Base-by-base conservation (phyloP, 2,329 filamentous ascomycete genomes). In the Colletotrichum lindemuthianum region DNA sequence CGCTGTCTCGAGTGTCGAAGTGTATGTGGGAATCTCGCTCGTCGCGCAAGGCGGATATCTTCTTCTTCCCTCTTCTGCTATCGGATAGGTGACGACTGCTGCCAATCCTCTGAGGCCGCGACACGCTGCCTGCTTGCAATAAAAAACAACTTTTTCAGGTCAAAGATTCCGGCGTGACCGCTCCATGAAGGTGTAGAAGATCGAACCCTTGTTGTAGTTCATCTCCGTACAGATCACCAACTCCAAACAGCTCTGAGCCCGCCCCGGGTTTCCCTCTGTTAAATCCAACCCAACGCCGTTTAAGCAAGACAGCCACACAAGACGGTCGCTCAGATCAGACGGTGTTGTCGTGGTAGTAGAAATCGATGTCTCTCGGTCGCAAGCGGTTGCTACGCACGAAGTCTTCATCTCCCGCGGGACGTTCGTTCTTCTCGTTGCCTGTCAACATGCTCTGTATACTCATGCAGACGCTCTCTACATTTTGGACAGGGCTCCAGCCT, bases 381-480 rank as follows among this genome's bases (percentile, higher is more conserved):
- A 89, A 86, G 33, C 87, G 88, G 74, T 97, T 97, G 66, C 87
- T 88, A 59, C 87, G 84, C 33, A 97, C 93, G 73, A 99, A 98
- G 10, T 96, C 91, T 60, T 91, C 92, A 73, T 99, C 93, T 4
- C 95, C 96, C 0, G 91, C 90, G 0, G 96, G 96, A 39, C 96
- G 85, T 79, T 98, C 94, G 72, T 95, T 90, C 79, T 94, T 95
- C 10, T 88, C 90, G 76, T 99, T 99, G 66, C 95, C 93, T 1
- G 96, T 97, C 73, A 99, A 79, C 96, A 99, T 99, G 81, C 93
- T 97, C 79, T 99, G 96, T 59, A 99, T 86, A 77, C 93, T 97
- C 87, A 99, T 96, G 81, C 93, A 97, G 33, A 99, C 90, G 73
- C 92, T 97, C 81, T 98, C 95, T 8, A 97, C 96, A 64, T 95